Evolutionary conservation across 805 yeast genomes (phyloP), one percentile per base, ranked within the genome.

Genomic region (Starmerella sp.): DNA sequence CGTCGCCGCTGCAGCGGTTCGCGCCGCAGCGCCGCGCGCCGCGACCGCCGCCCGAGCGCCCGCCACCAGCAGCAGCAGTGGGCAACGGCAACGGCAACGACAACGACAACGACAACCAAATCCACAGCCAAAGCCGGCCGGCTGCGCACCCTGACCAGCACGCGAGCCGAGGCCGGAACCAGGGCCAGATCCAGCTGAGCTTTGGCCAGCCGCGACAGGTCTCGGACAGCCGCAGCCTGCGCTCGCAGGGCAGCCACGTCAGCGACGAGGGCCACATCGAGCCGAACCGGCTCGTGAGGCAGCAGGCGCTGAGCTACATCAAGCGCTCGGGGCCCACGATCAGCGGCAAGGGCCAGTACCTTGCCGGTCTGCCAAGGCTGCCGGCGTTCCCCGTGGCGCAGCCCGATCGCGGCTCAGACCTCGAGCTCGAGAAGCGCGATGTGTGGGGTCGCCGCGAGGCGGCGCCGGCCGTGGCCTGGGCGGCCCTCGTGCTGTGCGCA

Each of bases 361-460:
- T 47, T 32, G 59, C 61, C 6, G 66, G 66, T 3, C 13, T 60
- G 14, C 63, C 65, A 1, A 51, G 53, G 5, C 41, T 57, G 48
- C 64, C 65, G n/a, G 17, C 42, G 10, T 45, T 60, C 17, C 66
- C 62, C 17, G 28, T 6, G 5, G 30, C 45, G 15, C 47, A 37
- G n/a, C 35, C 41, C 29, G 5, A n/a, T 9, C 30, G 51, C 15
- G n/a, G 46, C 9, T 14, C 15, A 6, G 43, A 15, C 15, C 38
- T 51, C 5, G 49, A 46, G 17, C 38, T 45, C 4, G 51, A 42
- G 17, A 48, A 47, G 9, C 54, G 57, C 30, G 66, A 63, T 41
- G 29, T 30, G 4, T 63, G 62, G 63, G 66, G 66, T 11, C 60
- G 64, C 10, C n/a, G 30, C 3, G 35, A 41, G 38, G 59, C 63